These are phyloP conservation scores for Acanthochlamys bracteata DNA, from an alignment of 106 monocot species.

Conservation along the genomic window DNA sequence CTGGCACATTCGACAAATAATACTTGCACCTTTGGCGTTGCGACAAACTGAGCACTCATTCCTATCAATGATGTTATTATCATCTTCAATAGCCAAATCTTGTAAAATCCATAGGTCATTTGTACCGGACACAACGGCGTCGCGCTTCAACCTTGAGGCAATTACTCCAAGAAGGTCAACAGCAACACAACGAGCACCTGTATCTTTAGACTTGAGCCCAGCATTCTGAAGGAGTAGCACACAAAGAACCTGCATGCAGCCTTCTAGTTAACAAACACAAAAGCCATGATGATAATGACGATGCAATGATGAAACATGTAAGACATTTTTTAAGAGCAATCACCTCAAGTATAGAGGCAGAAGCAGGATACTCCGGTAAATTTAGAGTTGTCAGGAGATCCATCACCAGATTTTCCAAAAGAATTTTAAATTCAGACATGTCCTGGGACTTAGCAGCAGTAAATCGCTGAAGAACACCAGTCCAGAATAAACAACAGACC, in stretches of 20 bases:
- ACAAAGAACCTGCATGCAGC: slow-evolving; percentile 69
- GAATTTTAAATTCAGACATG: slow-evolving; percentile 67
- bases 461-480: slow-evolving; percentile 74
- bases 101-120: slow-evolving; percentile 79
- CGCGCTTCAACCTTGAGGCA: slow-evolving; percentile 79
- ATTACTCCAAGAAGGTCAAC: slow-evolving; percentile 90
- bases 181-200: slow-evolving; percentile 70
- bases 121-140: slow-evolving; percentile 45
- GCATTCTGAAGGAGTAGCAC: slow-evolving; percentile 91
- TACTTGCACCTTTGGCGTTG: slow-evolving; percentile 46
- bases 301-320: too few relatives aligned
- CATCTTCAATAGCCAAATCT: slow-evolving; percentile 28
- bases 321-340: too few relatives aligned
- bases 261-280: slow-evolving; percentile 6
- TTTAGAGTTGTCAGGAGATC: slow-evolving; percentile 90
- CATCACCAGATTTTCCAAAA: slow-evolving; percentile 78
- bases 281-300: too few relatives aligned
- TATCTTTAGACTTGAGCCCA: slow-evolving; percentile 90
- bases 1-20: slow-evolving; percentile 56
- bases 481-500: slow-evolving; percentile 84
- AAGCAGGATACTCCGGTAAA: slow-evolving; percentile 94
- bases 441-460: slow-evolving; percentile 78
- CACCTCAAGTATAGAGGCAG: slow-evolving; percentile 92
- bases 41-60: slow-evolving; percentile 65
- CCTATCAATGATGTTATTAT: slow-evolving; percentile 17